These are phyloP conservation scores for Stramenopiles sp. DNA, from an alignment of 352 stramenopile genomes.

Conservation along the genomic window DNA sequence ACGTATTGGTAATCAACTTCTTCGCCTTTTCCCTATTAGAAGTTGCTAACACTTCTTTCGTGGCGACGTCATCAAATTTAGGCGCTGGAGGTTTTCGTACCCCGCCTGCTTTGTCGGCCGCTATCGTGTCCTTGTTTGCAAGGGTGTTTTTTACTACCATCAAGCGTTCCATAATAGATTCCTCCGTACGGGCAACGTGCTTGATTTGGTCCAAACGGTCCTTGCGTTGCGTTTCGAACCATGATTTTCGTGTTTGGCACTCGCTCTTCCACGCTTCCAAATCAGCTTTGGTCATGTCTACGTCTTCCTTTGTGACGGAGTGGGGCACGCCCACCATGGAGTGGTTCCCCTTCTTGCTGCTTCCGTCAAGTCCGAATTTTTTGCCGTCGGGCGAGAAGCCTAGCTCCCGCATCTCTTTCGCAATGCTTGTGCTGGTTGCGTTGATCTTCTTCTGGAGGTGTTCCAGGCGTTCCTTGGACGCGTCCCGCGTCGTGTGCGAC, in stretches of 20 bases:
- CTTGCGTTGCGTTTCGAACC: neutral
- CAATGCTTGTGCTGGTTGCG: neutral
- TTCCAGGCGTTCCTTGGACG: neutral
- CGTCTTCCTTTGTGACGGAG: neutral
- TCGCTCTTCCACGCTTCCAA: neutral
- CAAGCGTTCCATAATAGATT: neutral
- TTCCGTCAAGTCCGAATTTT: neutral
- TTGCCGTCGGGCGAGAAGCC: neutral
- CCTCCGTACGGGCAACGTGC: neutral
- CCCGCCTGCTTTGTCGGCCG: neutral
- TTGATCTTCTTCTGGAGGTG: neutral
- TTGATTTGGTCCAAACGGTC: neutral
- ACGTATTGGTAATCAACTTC: neutral
- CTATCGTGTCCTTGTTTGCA: neutral
- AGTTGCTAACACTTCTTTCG: neutral
- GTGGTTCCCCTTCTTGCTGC: neutral
- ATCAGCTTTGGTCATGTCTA: neutral
- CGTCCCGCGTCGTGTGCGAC: neutral
- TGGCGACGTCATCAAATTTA: neutral
- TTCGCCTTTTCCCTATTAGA: neutral
- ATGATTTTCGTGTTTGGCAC: neutral
- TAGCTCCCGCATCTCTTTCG: neutral
- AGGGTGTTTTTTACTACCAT: constrained; percentile 4
- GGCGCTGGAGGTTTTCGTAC: neutral
- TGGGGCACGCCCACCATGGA: neutral